A percentile compares a stretch with the other conserved stretches of the same genome.
phyloP scores from a whole-genome alignment of 2,329 filamentous ascomycete species.

The Fonsecaea pugnacius region DNA sequence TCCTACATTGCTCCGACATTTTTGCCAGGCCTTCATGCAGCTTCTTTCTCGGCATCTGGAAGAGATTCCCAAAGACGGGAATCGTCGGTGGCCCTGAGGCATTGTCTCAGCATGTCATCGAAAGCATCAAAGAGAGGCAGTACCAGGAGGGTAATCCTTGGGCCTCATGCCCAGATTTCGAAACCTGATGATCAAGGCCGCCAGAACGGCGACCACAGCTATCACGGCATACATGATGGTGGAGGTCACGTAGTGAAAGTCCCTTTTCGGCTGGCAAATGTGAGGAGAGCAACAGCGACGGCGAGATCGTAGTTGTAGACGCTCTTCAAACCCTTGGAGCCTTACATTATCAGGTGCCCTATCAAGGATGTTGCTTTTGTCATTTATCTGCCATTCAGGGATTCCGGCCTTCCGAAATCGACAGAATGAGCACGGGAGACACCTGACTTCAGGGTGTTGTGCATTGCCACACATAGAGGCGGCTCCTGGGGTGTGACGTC shows the following conservation, averaged over 20 bases:
- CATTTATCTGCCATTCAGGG: constrained; percentile 7
- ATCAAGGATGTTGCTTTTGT: constrained; percentile 4
- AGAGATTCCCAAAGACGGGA: constrained; percentile 11
- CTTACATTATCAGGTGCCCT: constrained; percentile 9
- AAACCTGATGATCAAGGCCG: constrained; percentile 5
- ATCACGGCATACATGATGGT: constrained; percentile 9
- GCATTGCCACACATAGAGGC: background rate
- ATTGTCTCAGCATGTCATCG: constrained; percentile 2
- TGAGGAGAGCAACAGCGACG: constrained; percentile 6
- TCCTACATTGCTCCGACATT: constrained; percentile 7
- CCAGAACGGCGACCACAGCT: constrained; percentile 6
- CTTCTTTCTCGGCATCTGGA: constrained; percentile 7
- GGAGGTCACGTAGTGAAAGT: background rate
- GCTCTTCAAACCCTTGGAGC: constrained; percentile 2
- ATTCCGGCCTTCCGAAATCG: constrained; percentile 7
- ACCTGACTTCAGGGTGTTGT: background rate
- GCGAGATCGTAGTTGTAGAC: constrained; percentile 2
- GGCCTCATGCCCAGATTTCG: constrained; percentile 16
- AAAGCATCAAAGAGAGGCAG: constrained; percentile 4
- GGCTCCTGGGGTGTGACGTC: background rate
- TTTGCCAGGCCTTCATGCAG: constrained; percentile 5
- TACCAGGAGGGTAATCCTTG: constrained; percentile 15
- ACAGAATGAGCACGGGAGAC: background rate
- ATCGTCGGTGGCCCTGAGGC: background rate
- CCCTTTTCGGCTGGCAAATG: background rate